These are phyloP conservation scores for Sanghuangporus sanghuang DNA, from an alignment of 1,284 basidiomycete genomes.

Conservation along the genomic window DNA sequence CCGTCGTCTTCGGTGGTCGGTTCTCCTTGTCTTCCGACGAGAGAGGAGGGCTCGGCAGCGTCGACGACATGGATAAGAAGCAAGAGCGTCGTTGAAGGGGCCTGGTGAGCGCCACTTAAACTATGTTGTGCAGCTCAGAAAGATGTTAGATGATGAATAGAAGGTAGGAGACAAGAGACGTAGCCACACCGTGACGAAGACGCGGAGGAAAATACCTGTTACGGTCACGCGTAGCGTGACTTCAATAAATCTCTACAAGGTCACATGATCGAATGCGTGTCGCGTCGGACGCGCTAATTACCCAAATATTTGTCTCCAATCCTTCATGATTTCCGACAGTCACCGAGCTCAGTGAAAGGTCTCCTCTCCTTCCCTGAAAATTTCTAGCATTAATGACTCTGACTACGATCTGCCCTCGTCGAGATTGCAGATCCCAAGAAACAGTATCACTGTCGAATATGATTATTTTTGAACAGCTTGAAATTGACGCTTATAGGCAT, in stretches of 20 bases:
- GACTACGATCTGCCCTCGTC: too few relatives aligned
- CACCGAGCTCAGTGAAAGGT: too few relatives aligned
- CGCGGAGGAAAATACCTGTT: neutral
- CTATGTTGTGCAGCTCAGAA: neutral
- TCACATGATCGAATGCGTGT: neutral
- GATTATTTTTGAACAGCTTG: too few relatives aligned
- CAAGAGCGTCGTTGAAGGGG: neutral
- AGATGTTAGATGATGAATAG: neutral
- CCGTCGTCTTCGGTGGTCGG: neutral
- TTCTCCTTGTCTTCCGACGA: slow-evolving; percentile 15
- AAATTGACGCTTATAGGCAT: too few relatives aligned
- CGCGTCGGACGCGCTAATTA: neutral
- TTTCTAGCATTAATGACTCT: too few relatives aligned
- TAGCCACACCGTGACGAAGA: neutral
- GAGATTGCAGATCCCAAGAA: too few relatives aligned
- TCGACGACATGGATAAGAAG: neutral
- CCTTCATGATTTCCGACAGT: too few relatives aligned
- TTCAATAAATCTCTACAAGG: neutral
- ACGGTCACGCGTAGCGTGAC: slow-evolving; percentile 3
- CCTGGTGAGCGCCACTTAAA: neutral
- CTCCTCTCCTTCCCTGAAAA: too few relatives aligned
- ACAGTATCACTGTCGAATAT: too few relatives aligned
- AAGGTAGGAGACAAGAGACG: neutral
- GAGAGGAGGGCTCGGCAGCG: neutral
- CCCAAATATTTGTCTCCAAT: too few relatives aligned